Conservation (phyloP, 1,284 basidiomycete genomes). For the Papiliotrema terrestris region DNA sequence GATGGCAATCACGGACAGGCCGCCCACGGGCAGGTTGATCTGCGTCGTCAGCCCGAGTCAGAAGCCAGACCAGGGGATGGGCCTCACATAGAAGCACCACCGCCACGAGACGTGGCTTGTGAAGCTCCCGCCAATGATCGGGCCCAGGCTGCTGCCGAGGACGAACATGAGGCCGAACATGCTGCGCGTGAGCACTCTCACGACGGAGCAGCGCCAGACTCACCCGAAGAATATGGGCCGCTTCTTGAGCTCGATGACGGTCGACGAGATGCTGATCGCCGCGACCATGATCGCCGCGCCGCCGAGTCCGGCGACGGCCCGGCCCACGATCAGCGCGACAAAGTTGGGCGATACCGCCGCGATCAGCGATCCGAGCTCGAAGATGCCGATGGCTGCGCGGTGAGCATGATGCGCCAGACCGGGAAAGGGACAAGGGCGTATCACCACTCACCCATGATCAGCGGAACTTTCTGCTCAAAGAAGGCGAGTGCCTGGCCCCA, state of each 20-base stretch:
- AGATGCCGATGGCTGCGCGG: conserved; percentile 65
- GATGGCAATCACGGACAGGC: background rate
- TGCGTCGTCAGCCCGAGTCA: background rate
- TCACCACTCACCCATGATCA: conserved; percentile 7
- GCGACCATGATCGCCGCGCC: conserved; percentile 46
- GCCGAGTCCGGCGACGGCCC: conserved; percentile 47
- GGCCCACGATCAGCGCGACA: conserved; percentile 22
- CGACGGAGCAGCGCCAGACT: no score
- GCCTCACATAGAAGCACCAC: conserved; percentile 57
- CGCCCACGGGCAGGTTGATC: background rate
- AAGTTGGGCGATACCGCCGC: conserved; percentile 9
- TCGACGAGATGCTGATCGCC: conserved; percentile 38
- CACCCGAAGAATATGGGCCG: conserved; percentile 14
- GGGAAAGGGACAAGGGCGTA: background rate
- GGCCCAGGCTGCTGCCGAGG: conserved; percentile 43
- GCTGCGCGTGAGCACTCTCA: conserved; percentile 12
- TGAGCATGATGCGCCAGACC: conserved; percentile 52
- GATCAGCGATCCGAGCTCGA: conserved; percentile 32
- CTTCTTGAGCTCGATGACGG: conserved; percentile 1
- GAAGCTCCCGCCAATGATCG: conserved; percentile 46
- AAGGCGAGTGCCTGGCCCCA: conserved; percentile 72
- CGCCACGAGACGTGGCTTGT: conserved; percentile 54
- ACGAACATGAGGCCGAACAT: conserved; percentile 41
- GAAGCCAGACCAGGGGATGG: conserved; percentile 8
- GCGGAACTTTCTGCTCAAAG: conserved; percentile 62